Evolutionary conservation across 2,329 filamentous ascomycete species (phyloP), one percentile per base, ranked within the genome.

Genomic region (Metarhizium rileyi): DNA sequence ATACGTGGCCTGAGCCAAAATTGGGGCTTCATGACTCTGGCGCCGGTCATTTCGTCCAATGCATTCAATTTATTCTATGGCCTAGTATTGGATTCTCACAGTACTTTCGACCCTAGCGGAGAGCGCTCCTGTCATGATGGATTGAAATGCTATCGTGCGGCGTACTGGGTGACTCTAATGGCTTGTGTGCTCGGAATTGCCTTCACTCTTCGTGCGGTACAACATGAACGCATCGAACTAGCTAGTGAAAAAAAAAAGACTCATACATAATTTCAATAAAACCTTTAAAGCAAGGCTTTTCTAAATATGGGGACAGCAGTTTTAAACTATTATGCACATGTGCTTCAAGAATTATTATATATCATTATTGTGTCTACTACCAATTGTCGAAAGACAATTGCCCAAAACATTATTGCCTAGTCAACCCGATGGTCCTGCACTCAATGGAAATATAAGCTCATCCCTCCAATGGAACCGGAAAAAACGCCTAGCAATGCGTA

Each of bases 61-160:
- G 66, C 95, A 22, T 97, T 95, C 75, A 98, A 97, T 63, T 70
- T 96, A 1, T 81, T 93, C 51, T 98, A 97, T 63, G 93, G 93
- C 45, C 70, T 66, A 16, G 82, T 95, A 0, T 94, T 89, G 58
- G 93, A 98, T 63, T 70, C 71, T 8, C 90, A 96, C 65, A 90
- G 85, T 22, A 68, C 83, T 30, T 70, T 88, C 9, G 76, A 80
- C 20, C 74, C 78, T 0, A 77, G 80, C 40, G 89, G 88, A 20
- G 82, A 89, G 56, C 76, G 84, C 27, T 77, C 81, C 20, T 97
- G 93, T 63, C 73, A 77, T 20, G 81, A 91, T 25, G 93, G 93
- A 0, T 66, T 91, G 10, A 72, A 77, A 20, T 97, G 91, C 66
- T 97, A 96, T 67, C 76, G 78, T 27, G 72, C 79, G 3, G 90